Evolutionary conservation across 2,329 filamentous ascomycete species (phyloP), one percentile per base, ranked within the genome.

Genomic region (Epichloe sp.): DNA sequence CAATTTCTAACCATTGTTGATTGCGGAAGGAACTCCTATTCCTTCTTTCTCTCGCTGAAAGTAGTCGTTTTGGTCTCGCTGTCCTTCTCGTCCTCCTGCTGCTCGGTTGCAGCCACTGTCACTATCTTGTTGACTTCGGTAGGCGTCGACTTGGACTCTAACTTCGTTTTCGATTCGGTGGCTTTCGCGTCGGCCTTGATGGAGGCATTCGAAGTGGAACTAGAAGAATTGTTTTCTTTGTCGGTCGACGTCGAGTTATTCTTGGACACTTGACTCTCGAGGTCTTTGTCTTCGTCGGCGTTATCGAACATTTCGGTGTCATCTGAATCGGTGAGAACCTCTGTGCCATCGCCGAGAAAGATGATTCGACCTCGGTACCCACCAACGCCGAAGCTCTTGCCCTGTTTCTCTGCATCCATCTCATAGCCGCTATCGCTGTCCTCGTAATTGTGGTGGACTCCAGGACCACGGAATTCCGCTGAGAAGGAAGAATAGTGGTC

Each of bases 221-320:
- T 17, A 17, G 42, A 38, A 21, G 37, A 37, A 31, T n/a, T 51
- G 31, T 54, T 44, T 50, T 54, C 12, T 59, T 54, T 50, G 5
- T 60, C 62, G 57, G 56, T 55, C 49, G 63, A 58, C 41, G 60
- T 60, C 53, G 59, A 58, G 44, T 58, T 63, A 45, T 58, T 63
- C 71, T 87, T 90, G 64, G 80, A 79, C 54, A 93, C 86, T 71
- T 95, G 88, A 67, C 85, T 90, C 57, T 80, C 83, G 56, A 90
- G 76, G 64, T 95, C 89, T 67, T 88, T 87, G 63, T 94, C 87
- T 63, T 94, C 88, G 65, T 88, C 85, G 61, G 72, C 68, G 63
- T 89, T 84, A 68, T 96, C 88, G 70, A 96, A 95, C 83, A 95
- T 91, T 62, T 95, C 89, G 57, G 86, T 82, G 64, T 96, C 89